Base-by-base conservation (phyloP, 1,284 basidiomycete species). In the Cryptococcus maquisensis region DNA sequence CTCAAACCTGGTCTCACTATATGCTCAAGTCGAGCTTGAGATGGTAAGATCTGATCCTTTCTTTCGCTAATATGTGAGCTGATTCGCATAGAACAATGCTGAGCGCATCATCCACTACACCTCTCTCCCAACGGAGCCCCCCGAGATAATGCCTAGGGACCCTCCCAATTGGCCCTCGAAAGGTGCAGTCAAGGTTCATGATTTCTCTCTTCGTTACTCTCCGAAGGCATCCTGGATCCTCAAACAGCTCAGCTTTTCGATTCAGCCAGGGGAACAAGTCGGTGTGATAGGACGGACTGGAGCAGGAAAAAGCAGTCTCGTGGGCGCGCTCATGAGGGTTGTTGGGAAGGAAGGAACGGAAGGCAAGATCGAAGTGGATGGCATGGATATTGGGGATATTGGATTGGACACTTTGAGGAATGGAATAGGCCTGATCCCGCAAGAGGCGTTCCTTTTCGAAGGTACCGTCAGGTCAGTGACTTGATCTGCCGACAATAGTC, bases 221-320 rank as follows among this genome's bases (percentile, higher is more conserved):
- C 64, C 62, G 16, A 73, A 73, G 10, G 57, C 73, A 0, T 67
- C 73, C 0, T 63, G 68, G 20, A 73, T 74, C 2, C 60, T 79
- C 7, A 67, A 73, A n/a, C 59, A 62, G 6, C 28, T 78, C 5
- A 64, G 53, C 3, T 68, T 74, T 52, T 35, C 35, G 1, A 56
- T 75, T 35, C 51, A 57, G 3, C 56, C 64, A n/a, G 74, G 74
- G 0, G 62, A 71, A 52, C 74, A 71, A 55, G 63, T 90, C 56
- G 87, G 87, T 12, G 82, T 88, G 52, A 84, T 88, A 12, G 86
- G 86, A 15, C 72, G 85, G 24, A 87, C 84, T 1, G 86, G 85
- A 15, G 84, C 86, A 46, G 84, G 82, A 72, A 69, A 73, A 67
- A 66, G 63, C n/a, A 62, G 85, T 4, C 74, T 91, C 13, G 75